Evolutionary conservation across 257 asterid genomes (phyloP).

Genomic region (Fraxinus cuspidata): DNA sequence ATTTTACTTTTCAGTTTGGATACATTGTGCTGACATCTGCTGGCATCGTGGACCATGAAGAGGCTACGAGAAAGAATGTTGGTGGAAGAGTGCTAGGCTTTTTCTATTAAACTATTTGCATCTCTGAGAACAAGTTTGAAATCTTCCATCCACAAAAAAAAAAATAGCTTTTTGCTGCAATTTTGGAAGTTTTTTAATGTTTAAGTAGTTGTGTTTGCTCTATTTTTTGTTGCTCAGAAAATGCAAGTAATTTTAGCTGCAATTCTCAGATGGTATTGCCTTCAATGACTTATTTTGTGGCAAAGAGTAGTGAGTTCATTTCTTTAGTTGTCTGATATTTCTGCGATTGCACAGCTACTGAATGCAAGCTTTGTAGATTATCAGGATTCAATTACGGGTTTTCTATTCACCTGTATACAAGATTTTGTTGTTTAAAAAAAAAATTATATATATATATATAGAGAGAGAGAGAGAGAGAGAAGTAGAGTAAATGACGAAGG

Average conservation of each 20-base stretch:
- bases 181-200: neutral
- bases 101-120: conserved; percentile 23
- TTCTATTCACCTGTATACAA: neutral
- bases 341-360: neutral
- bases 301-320: neutral
- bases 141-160: neutral
- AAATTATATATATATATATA: neutral
- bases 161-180: neutral
- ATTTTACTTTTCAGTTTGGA: conserved; percentile 24
- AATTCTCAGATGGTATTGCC: neutral
- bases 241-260: neutral
- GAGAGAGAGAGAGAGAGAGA: no score
- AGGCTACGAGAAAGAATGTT: conserved; percentile 34
- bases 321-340: neutral
- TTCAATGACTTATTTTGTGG: neutral
- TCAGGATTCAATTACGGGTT: neutral
- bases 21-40: conserved; percentile 39
- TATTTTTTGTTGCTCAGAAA: neutral
- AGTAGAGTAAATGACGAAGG: no score
- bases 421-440: neutral
- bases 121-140: neutral
- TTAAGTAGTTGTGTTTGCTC: neutral
- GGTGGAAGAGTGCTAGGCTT: conserved; percentile 41
- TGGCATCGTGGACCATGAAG: conserved; percentile 39
- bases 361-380: neutral